These are phyloP conservation scores for Lichtheimia ornata DNA, from an alignment of 371 early-diverging fungal species.

Conservation along the genomic window DNA sequence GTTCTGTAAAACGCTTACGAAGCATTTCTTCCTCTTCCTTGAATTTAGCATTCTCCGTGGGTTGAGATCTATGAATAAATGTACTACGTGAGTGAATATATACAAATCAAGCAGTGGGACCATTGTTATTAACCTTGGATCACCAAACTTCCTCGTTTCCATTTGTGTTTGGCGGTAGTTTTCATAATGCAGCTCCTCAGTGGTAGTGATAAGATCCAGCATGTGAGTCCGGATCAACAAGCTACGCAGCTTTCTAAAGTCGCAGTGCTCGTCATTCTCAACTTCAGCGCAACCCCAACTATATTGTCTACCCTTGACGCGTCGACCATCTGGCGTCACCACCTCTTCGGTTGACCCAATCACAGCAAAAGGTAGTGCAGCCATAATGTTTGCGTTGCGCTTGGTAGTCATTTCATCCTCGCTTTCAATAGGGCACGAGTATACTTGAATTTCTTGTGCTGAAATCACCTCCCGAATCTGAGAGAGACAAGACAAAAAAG, in stretches of 20 bases:
- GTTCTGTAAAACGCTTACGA: constrained; percentile 91
- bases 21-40: constrained; percentile 93
- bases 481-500: background rate
- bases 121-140: constrained; percentile 73
- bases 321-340: constrained; percentile 69
- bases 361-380: constrained; percentile 93
- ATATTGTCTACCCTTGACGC: constrained; percentile 87
- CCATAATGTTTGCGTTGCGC: constrained; percentile 78
- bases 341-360: constrained; percentile 90
- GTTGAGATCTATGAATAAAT: too few species aligned
- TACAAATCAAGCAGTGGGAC: constrained; percentile 28
- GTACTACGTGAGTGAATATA: too few species aligned
- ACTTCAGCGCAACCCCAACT: constrained; percentile 94
- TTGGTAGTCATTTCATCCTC: constrained; percentile 80
- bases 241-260: constrained; percentile 91
- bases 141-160: constrained; percentile 80
- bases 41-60: too few species aligned
- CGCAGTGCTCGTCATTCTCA: constrained; percentile 88
- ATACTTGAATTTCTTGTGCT: constrained; percentile 75
- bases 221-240: constrained; percentile 92
- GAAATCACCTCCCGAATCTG: constrained; percentile 74
- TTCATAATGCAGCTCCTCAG: constrained; percentile 92
- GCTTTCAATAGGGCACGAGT: constrained; percentile 77
- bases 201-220: constrained; percentile 87
- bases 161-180: constrained; percentile 81